phyloP scores from a whole-genome alignment of 2,329 filamentous ascomycete species.

The Colletotrichum abscissum region DNA sequence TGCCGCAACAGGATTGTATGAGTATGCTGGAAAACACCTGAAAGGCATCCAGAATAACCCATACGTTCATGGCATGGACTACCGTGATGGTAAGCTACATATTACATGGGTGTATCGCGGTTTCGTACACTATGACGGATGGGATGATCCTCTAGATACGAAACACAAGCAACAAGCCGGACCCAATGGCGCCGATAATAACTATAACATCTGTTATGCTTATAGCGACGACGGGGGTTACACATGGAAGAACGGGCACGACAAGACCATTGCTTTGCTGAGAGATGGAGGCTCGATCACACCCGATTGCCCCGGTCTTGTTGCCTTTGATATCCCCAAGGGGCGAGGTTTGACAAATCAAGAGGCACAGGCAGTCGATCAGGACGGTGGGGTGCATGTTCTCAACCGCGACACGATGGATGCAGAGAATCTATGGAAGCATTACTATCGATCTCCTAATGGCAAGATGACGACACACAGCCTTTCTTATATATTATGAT shows the following conservation, averaged over 20 bases:
- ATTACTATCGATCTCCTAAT: not conserved
- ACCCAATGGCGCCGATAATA: not conserved
- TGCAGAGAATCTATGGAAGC: not conserved
- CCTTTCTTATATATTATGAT: too few relatives aligned
- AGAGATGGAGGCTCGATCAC: not conserved
- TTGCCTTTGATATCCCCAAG: not conserved
- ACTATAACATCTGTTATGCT: not conserved
- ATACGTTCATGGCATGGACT: not conserved
- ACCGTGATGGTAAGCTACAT: not conserved
- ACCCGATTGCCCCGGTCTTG: not conserved
- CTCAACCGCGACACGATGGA: not conserved
- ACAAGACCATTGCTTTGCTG: not conserved
- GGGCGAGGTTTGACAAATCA: not conserved
- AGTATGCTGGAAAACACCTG: not conserved
- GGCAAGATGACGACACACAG: not conserved
- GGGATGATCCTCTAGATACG: not conserved
- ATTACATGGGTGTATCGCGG: not conserved
- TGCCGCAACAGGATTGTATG: not conserved
- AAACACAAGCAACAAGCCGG: not conserved
- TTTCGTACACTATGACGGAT: not conserved
- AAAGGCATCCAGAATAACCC: not conserved
- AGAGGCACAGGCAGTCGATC: not conserved
- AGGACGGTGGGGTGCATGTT: not conserved
- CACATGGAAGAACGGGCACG: not conserved
- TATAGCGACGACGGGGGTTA: not conserved